A percentile compares a stretch with the other conserved stretches of the same genome.
Conservation (phyloP, 2,329 filamentous ascomycete species). For the Curvularia eragrostidis region DNA sequence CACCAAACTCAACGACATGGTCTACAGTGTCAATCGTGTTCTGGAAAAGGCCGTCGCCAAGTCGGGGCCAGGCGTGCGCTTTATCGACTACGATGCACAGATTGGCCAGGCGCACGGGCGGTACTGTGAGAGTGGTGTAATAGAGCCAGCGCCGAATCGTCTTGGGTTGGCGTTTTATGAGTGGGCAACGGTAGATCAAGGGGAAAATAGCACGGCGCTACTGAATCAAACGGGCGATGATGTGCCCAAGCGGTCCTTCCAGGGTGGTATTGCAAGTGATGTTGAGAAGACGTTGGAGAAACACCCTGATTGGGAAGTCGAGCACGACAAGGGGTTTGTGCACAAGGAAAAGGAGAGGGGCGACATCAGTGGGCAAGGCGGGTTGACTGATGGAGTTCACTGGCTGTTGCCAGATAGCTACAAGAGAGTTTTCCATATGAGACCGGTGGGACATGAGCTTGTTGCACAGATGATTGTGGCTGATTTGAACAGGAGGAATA, state of each 20-base stretch:
- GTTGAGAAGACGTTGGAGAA: neutral
- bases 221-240: slow-evolving; percentile 17
- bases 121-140: neutral
- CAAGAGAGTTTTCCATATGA: slow-evolving; percentile 42
- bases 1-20: slow-evolving; percentile 35
- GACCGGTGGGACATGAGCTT: slow-evolving; percentile 30
- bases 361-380: neutral
- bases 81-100: neutral
- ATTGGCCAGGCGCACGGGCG: neutral
- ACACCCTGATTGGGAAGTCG: neutral
- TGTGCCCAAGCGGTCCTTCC: neutral
- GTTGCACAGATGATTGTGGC: neutral
- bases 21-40: slow-evolving; percentile 33
- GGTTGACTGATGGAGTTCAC: slow-evolving; percentile 26
- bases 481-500: neutral
- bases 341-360: neutral
- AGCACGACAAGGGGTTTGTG: neutral
- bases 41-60: slow-evolving; percentile 19
- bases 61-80: neutral
- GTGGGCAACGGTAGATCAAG: slow-evolving; percentile 39
- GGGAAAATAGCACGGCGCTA: slow-evolving; percentile 31
- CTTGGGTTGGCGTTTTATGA: slow-evolving; percentile 39
- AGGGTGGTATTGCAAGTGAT: neutral
- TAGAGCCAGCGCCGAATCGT: slow-evolving; percentile 28
- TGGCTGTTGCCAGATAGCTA: slow-evolving; percentile 43